Evolutionary conservation across 1,284 basidiomycete species (phyloP).

Genomic region (Austroboletus niveus): DNA sequence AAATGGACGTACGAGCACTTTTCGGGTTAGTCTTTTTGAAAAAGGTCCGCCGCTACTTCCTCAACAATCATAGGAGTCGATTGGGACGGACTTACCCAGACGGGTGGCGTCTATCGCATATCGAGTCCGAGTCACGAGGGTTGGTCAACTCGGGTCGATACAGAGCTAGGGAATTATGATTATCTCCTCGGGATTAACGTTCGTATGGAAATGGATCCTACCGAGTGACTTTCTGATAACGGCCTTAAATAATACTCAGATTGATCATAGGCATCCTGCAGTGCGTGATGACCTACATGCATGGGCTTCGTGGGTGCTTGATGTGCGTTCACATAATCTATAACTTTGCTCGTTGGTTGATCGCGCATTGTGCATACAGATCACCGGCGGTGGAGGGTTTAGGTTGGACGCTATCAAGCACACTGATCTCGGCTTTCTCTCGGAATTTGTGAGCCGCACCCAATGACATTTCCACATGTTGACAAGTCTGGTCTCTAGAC

Average conservation of each 20-base stretch:
- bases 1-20: constrained; percentile 74
- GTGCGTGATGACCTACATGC: constrained; percentile 64
- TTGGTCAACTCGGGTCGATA: constrained; percentile 70
- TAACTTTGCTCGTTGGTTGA: neutral
- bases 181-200: constrained; percentile 76
- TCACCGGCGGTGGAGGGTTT: constrained; percentile 79
- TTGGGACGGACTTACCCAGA: constrained; percentile 73
- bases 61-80: constrained; percentile 63
- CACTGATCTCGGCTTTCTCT: constrained; percentile 64
- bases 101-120: constrained; percentile 64
- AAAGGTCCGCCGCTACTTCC: neutral
- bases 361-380: constrained; percentile 39
- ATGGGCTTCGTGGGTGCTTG: constrained; percentile 72
- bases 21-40: constrained; percentile 48
- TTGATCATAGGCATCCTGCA: constrained; percentile 83
- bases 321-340: constrained; percentile 40
- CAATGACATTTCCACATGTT: neutral
- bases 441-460: constrained; percentile 52
- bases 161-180: constrained; percentile 76
- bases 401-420: constrained; percentile 90
- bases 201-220: constrained; percentile 19
- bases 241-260: constrained; percentile 39
- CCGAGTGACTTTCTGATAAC: neutral
- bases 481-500: constrained; percentile 39
- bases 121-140: constrained; percentile 54